Conservation (phyloP, 768 basidiomycete species). For the Symmetrospora coprosmae region DNA sequence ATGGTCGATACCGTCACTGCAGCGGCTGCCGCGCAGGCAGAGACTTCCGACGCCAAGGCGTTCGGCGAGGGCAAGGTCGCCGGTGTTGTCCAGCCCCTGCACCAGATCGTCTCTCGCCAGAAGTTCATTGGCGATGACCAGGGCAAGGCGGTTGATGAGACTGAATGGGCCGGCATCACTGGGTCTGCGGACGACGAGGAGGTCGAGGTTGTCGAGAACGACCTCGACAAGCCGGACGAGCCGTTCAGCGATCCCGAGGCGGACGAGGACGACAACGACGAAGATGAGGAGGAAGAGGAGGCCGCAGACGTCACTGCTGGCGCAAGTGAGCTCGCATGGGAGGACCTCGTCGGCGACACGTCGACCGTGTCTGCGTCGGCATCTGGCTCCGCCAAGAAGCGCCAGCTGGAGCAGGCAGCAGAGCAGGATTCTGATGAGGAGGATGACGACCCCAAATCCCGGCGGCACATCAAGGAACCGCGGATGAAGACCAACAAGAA, state of each 20-base stretch:
- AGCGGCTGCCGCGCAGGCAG: slow-evolving; percentile 27
- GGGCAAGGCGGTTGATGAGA: slow-evolving; percentile 23
- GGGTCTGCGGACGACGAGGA: slow-evolving; percentile 36
- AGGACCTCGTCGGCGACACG: slow-evolving; percentile 9
- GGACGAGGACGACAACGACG: slow-evolving; percentile 29
- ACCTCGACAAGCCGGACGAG: slow-evolving; percentile 49
- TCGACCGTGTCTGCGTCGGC: background rate
- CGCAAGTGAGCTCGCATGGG: slow-evolving; percentile 19
- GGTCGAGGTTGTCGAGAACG: slow-evolving; percentile 60
- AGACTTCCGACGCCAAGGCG: slow-evolving; percentile 42
- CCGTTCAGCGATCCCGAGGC: slow-evolving; percentile 32
- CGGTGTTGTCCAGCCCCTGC: slow-evolving; percentile 35
- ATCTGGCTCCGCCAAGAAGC: background rate
- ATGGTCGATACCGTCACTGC: too few relatives aligned
- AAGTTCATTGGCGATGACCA: slow-evolving; percentile 32
- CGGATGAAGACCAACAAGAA: slow-evolving; percentile 96
- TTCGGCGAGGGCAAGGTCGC: slow-evolving; percentile 25
- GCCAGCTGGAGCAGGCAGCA: slow-evolving; percentile 17
- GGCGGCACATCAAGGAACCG: slow-evolving; percentile 46
- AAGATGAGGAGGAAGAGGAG: slow-evolving; percentile 24
- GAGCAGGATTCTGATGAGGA: slow-evolving; percentile 39
- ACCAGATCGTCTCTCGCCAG: slow-evolving; percentile 32
- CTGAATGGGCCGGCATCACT: slow-evolving; percentile 35
- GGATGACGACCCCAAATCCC: slow-evolving; percentile 31
- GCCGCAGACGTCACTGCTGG: slow-evolving; percentile 17